These are phyloP conservation scores for Trichomonas tenax DNA, from an alignment of 208 protist species.

Conservation along the genomic window DNA sequence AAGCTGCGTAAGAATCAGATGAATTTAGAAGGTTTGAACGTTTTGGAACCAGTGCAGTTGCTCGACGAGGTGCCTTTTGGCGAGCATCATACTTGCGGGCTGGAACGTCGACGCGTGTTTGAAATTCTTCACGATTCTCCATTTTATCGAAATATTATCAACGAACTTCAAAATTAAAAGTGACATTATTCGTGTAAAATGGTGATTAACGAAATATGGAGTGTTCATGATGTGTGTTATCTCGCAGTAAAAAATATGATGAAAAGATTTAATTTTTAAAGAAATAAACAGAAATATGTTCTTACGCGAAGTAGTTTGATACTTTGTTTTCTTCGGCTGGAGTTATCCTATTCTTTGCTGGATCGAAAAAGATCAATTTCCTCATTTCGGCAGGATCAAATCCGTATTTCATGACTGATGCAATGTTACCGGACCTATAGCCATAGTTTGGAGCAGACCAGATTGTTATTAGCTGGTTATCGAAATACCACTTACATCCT, in stretches of 20 bases:
- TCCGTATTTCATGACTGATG: constrained; percentile 36
- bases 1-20: background rate
- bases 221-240: no score
- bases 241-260: no score
- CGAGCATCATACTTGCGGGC: background rate
- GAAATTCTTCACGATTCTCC: background rate
- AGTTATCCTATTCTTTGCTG: background rate
- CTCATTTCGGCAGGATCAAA: constrained; percentile 42
- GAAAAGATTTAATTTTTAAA: no score
- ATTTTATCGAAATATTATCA: background rate
- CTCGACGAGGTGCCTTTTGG: background rate
- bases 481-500: constrained; percentile 55
- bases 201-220: no score
- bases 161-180: background rate
- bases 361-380: background rate
- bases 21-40: background rate
- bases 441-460: constrained; percentile 66
- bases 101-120: background rate
- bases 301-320: background rate
- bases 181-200: no score
- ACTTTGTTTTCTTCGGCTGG: background rate
- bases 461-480: constrained; percentile 58
- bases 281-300: no score
- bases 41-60: background rate
- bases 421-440: constrained; percentile 16